Evolutionary conservation across 2,329 filamentous ascomycete species (phyloP).

Genomic region (Penicillium sp.): DNA sequence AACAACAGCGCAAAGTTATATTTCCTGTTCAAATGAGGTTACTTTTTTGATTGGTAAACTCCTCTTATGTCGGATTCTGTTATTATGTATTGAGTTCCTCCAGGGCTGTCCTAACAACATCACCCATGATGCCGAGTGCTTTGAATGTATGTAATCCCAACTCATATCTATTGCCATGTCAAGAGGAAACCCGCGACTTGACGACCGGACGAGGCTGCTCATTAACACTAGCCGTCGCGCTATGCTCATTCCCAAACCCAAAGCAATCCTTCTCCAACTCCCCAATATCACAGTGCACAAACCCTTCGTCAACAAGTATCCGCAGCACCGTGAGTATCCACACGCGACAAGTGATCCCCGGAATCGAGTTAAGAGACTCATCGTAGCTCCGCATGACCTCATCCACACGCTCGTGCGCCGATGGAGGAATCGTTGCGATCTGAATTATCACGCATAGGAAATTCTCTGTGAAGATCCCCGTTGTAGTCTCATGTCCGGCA

Average conservation of each 20-base stretch:
- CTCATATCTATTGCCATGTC: not conserved
- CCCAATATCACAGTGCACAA: too few relatives aligned
- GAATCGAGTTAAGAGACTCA: too few relatives aligned
- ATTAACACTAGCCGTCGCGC: too few relatives aligned
- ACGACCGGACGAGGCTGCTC: too few relatives aligned
- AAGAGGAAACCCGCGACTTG: not conserved
- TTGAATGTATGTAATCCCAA: not conserved
- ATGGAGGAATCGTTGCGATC: not conserved
- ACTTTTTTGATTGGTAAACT: not conserved
- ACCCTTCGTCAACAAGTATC: too few relatives aligned
- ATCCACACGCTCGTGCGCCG: not conserved
- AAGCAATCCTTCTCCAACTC: too few relatives aligned
- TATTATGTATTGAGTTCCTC: not conserved
- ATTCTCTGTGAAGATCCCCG: not conserved
- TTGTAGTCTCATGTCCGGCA: constrained; percentile 14
- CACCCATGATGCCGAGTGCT: not conserved
- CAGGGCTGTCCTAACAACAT: not conserved
- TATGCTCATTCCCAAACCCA: too few relatives aligned
- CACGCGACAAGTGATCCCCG: too few relatives aligned
- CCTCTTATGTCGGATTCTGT: not conserved
- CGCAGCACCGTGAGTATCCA: too few relatives aligned
- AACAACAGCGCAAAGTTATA: not conserved
- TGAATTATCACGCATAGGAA: constrained; percentile 1
- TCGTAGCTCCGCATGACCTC: constrained; percentile 4
- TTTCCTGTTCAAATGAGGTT: not conserved